These are phyloP conservation scores for Hypomyces perniciosus DNA, from an alignment of 2,329 filamentous ascomycete species.

Conservation along the genomic window DNA sequence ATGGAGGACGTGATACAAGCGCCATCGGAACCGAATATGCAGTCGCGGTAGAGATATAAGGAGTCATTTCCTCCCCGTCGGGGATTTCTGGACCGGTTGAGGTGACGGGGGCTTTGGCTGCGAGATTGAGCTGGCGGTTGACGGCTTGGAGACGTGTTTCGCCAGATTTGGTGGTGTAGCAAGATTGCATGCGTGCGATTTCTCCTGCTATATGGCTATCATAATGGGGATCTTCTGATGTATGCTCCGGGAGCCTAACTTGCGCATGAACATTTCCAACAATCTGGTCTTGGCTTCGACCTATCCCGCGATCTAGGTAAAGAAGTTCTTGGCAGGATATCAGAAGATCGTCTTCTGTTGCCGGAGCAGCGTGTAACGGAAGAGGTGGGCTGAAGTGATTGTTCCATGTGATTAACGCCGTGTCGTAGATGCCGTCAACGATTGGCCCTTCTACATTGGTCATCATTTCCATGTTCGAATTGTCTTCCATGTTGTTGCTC, in stretches of 20 bases:
- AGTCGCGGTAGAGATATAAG: conserved; percentile 45
- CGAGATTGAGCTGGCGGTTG: conserved; percentile 61
- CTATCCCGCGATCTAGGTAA: background rate
- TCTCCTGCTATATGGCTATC: conserved; percentile 57
- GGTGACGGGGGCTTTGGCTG: conserved; percentile 43
- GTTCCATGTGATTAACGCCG: conserved; percentile 67
- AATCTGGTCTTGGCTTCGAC: background rate
- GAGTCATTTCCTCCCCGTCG: conserved; percentile 54
- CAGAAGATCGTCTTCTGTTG: conserved; percentile 2
- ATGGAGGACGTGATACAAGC: conserved; percentile 63
- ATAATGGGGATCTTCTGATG: conserved; percentile 55
- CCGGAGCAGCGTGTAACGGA: conserved; percentile 5
- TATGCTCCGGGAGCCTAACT: conserved; percentile 46
- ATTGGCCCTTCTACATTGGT: conserved; percentile 69
- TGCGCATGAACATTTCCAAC: background rate
- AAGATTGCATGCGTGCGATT: conserved; percentile 54
- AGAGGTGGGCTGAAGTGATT: conserved; percentile 38
- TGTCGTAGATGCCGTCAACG: conserved; percentile 70
- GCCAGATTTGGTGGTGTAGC: conserved; percentile 41
- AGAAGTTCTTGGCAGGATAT: conserved; percentile 4
- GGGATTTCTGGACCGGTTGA: conserved; percentile 49
- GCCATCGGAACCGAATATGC: conserved; percentile 62
- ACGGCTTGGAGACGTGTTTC: conserved; percentile 54
- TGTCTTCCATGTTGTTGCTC: conserved; percentile 75
- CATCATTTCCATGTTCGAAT: conserved; percentile 79